Conservation (phyloP, 2,329 filamentous ascomycete species). For the Trichoderma hamatum region DNA sequence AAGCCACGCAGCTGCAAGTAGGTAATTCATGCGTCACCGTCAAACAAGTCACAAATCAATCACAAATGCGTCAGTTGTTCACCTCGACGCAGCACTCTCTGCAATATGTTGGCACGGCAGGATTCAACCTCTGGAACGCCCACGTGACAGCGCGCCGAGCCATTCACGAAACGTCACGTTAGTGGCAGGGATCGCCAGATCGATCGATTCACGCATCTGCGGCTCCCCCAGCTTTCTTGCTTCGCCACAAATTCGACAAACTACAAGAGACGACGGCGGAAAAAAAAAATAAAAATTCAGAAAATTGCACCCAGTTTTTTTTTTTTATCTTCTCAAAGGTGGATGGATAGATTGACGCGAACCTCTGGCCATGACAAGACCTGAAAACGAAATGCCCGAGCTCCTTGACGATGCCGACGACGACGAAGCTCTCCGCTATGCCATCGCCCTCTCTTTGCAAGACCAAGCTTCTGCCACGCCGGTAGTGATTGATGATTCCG, state of each 20-base stretch:
- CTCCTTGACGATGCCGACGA: conserved; percentile 49
- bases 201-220: conserved; percentile 26
- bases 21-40: background rate
- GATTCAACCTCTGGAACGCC: background rate
- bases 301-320: no score
- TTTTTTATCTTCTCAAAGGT: background rate
- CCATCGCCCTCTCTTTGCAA: conserved; percentile 61
- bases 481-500: background rate
- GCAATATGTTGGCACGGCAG: no score
- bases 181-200: background rate
- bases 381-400: conserved; percentile 28
- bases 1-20: background rate
- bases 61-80: background rate
- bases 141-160: conserved; percentile 22
- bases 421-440: conserved; percentile 62
- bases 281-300: no score
- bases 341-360: background rate
- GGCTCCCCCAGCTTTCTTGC: background rate
- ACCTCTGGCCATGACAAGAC: background rate
- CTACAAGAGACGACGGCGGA: no score
- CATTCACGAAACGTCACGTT: conserved; percentile 4
- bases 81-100: no score
- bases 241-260: background rate
- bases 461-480: conserved; percentile 29
- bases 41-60: background rate